A percentile compares a stretch with the other conserved stretches of the same genome.
Conservation (phyloP, 2,329 filamentous ascomycete genomes). For the Diaporthe ampelina region DNA sequence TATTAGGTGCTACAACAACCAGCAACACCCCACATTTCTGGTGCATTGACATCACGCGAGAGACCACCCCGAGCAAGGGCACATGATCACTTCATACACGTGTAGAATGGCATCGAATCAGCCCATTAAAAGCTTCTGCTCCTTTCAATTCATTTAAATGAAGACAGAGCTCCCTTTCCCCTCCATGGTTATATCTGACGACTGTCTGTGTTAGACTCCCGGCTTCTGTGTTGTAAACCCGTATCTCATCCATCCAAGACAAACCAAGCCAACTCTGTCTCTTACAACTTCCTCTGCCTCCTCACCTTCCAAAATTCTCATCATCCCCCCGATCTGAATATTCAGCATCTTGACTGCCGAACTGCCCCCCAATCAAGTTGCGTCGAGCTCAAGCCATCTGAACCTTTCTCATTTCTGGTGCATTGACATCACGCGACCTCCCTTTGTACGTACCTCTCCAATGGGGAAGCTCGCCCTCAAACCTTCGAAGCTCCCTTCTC, state of each 20-base stretch:
- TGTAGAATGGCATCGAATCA: constrained; percentile 28
- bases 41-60: too few species aligned
- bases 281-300: constrained; percentile 4
- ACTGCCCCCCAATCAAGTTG: constrained; percentile 10
- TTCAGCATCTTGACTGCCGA: background rate
- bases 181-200: background rate
- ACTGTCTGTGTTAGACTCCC: constrained; percentile 11
- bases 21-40: too few species aligned
- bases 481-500: constrained; percentile 29
- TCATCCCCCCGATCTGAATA: background rate
- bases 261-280: background rate
- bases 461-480: constrained; percentile 10
- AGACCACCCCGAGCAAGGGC: constrained; percentile 6
- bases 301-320: background rate
- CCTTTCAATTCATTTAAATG: constrained; percentile 31
- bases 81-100: constrained; percentile 22
- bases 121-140: constrained; percentile 25
- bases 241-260: background rate
- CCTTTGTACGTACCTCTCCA: constrained; percentile 22
- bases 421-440: constrained; percentile 32
- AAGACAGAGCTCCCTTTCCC: background rate
- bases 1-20: too few species aligned
- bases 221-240: constrained; percentile 21
- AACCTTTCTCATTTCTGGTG: constrained; percentile 1
- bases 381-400: background rate